A percentile compares a stretch with the other conserved stretches of the same genome.
phyloP scores from a whole-genome alignment of 257 asterid species.

The Capsicum pubescens region DNA sequence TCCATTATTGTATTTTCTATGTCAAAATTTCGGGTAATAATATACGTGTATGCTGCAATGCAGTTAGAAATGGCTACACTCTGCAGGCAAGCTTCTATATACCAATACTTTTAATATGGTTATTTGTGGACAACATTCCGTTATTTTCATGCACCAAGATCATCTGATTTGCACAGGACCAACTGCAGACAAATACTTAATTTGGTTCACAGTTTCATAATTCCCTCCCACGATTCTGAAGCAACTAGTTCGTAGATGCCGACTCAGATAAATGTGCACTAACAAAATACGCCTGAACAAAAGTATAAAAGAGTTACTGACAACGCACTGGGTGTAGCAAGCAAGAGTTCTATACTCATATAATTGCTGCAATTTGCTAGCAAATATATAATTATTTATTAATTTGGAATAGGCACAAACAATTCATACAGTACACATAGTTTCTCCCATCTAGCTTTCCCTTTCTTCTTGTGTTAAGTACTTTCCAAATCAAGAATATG shows the following conservation, averaged over 20 bases:
- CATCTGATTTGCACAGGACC: no score
- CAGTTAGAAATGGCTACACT: conserved; percentile 35
- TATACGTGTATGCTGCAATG: background rate
- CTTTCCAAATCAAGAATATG: background rate
- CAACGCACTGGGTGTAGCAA: background rate
- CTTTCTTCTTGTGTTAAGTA: background rate
- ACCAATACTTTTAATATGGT: no score
- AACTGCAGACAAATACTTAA: no score
- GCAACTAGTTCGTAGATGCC: background rate
- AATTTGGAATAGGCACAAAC: background rate
- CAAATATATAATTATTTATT: background rate
- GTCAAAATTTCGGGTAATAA: background rate
- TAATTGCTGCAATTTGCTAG: conserved; percentile 11
- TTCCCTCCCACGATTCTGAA: conserved; percentile 25
- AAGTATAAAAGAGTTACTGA: background rate
- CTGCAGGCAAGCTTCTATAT: conserved; percentile 28
- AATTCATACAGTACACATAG: background rate
- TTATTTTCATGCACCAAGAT: no score
- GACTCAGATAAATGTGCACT: background rate
- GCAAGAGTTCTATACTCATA: background rate
- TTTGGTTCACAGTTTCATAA: background rate
- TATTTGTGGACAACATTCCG: no score
- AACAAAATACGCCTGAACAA: no score
- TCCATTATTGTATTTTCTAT: background rate
- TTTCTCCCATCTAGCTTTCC: background rate